These are phyloP conservation scores for Ganoderma sp. DNA, from an alignment of 1,284 basidiomycete genomes.

Conservation along the genomic window DNA sequence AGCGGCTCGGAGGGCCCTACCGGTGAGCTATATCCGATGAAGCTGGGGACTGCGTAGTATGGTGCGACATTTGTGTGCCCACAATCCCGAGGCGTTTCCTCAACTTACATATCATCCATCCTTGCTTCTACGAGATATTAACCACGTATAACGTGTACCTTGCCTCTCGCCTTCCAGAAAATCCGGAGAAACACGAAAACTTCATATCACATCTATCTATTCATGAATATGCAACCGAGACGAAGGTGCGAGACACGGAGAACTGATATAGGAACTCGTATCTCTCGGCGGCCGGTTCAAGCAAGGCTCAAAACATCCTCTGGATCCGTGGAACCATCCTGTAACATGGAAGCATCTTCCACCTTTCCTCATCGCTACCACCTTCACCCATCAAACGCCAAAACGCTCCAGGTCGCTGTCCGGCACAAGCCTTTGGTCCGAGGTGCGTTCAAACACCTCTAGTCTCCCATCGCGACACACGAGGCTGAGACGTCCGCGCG, in stretches of 20 bases:
- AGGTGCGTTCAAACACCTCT: conserved; percentile 49
- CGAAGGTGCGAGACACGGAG: conserved; percentile 5
- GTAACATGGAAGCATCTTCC: neutral
- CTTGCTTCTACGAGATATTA: neutral
- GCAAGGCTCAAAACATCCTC: neutral
- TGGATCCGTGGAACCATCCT: neutral
- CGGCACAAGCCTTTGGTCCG: conserved; percentile 47
- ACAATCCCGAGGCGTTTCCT: neutral
- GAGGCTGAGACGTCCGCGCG: conserved; percentile 50
- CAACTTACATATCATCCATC: no score
- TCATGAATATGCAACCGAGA: conserved; percentile 1
- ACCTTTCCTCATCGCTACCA: neutral
- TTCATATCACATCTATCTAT: neutral
- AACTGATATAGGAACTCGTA: conserved; percentile 11
- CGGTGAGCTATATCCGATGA: neutral
- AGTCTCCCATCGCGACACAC: conserved; percentile 51
- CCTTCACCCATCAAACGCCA: conserved; percentile 13
- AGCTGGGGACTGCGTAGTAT: no score
- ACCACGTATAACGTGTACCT: neutral
- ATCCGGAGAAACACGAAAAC: conserved; percentile 8
- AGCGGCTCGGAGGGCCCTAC: neutral
- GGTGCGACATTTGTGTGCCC: neutral
- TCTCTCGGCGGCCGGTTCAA: conserved; percentile 9
- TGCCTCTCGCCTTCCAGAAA: neutral
- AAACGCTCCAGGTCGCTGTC: conserved; percentile 48